Evolutionary conservation across 2,329 filamentous ascomycete species (phyloP), one percentile per base, ranked within the genome.

Genomic region (Fusarium foetens): DNA sequence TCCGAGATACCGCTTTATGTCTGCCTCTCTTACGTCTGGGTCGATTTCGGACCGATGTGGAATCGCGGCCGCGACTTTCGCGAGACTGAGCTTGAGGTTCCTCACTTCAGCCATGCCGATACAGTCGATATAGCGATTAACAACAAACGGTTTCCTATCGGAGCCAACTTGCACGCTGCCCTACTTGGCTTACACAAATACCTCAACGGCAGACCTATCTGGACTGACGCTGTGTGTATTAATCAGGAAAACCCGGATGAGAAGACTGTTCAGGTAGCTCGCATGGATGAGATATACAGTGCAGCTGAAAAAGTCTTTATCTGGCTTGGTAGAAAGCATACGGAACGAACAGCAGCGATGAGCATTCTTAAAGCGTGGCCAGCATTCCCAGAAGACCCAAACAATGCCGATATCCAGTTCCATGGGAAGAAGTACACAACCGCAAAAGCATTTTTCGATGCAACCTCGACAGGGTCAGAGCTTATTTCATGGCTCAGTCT

Each of bases 1-100:
- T 41, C 58, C 17, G 36, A 68, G 6, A 68, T 68, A 8, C 63
- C 66, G 4, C 35, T 58, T 2, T 68, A 68, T 19, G 35, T 31
- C 35, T 69, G 64, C 4, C 63, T 69, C 11, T 69, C 66, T 4
- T 69, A 69, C 12, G 66, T 69, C 16, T 69, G 66, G 66, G 42
- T 48, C 3, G 66, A 69, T n/a, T 68, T 63, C 4, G 66, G 66
- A 6, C 66, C 66, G 8, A 53, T 68, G 51, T 36, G 55, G 45
- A 68, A 68, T 27, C 52, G 52, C 7, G 49, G 41, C 0, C 66
- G 64, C 3, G 64, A 69, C 38, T 69, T 69, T 51, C 66, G 64
- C 3, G 36, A 68, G 36, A 39, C 41, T 16, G 66, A 67, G 14
- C 45, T 68, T n/a, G 63, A 69, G 25, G 63, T 63, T 3, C 63